phyloP scores from a whole-genome alignment of 306 rosid genomes.

The Erythrophleum fordii region DNA sequence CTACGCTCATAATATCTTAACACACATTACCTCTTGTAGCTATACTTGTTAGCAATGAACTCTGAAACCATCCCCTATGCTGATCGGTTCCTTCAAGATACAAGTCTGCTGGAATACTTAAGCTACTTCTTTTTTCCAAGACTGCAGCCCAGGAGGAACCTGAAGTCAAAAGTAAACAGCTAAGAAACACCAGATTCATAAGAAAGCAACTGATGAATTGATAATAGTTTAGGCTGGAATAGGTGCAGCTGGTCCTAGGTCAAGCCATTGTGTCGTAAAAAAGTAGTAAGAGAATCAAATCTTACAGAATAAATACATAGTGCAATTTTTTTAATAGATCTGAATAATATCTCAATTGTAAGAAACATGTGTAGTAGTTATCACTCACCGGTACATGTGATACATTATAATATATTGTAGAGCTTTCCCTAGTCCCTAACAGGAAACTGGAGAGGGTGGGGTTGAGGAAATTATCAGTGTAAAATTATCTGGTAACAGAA shows the following conservation, averaged over 20 bases:
- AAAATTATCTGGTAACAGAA: constrained; percentile 24
- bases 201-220: constrained; percentile 26
- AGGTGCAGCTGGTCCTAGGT: constrained; percentile 27
- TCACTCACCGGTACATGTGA: background rate
- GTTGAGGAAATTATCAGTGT: constrained; percentile 15
- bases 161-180: constrained; percentile 53
- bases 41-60: constrained; percentile 89
- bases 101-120: constrained; percentile 85
- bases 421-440: background rate
- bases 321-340: constrained; percentile 2
- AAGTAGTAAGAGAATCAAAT: background rate
- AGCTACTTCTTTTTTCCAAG: constrained; percentile 70
- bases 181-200: constrained; percentile 28
- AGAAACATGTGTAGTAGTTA: constrained; percentile 12
- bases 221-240: background rate
- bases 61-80: constrained; percentile 99
- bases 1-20: background rate
- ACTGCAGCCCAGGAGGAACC: constrained; percentile 99
- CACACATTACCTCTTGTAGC: constrained; percentile 82
- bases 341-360: constrained; percentile 24
- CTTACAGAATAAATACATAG: constrained; percentile 15
- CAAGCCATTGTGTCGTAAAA: constrained; percentile 1
- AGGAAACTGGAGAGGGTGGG: background rate
- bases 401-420: constrained; percentile 1
- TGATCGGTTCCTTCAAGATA: constrained; percentile 99